Conservation (phyloP, 768 basidiomycete species). For the Trametes cubensis region DNA sequence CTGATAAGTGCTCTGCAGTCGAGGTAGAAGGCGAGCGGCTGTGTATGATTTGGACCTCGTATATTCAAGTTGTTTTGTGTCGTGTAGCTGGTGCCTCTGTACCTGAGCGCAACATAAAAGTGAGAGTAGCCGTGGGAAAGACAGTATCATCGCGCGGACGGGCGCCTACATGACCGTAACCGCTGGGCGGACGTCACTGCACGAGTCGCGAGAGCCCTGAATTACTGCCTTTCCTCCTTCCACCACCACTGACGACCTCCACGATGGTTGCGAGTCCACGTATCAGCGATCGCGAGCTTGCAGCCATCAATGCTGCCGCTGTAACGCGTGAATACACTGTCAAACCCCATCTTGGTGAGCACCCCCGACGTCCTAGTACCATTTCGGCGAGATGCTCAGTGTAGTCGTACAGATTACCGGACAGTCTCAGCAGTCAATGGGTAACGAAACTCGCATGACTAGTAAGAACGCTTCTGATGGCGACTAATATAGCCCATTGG, state of each 20-base stretch:
- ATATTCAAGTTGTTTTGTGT: not conserved
- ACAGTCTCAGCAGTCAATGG: conserved; percentile 99
- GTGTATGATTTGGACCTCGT: too few relatives aligned
- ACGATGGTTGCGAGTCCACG: conserved; percentile 54
- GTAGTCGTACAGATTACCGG: conserved; percentile 71
- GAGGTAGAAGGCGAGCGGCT: not conserved
- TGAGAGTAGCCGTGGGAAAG: conserved; percentile 21
- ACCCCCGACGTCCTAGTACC: not conserved
- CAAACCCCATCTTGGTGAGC: conserved; percentile 83
- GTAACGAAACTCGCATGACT: conserved; percentile 43
- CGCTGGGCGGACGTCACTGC: conserved; percentile 24
- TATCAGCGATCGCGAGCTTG: conserved; percentile 71
- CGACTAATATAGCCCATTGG: conserved; percentile 73
- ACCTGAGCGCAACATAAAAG: conserved; percentile 1
- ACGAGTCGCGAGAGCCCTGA: not conserved
- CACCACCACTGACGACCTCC: conserved; percentile 18
- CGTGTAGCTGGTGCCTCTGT: conserved; percentile 15
- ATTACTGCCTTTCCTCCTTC: conserved; percentile 6
- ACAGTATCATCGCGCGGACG: conserved; percentile 13
- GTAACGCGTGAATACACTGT: conserved; percentile 88
- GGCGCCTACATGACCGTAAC: conserved; percentile 16
- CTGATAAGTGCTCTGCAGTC: conserved; percentile 27
- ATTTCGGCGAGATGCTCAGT: conserved; percentile 6
- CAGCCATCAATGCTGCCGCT: conserved; percentile 83
- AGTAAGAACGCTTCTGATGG: conserved; percentile 4